Conservation (phyloP, 371 early-diverging fungal genomes). For the Blyttiomyces sp. region DNA sequence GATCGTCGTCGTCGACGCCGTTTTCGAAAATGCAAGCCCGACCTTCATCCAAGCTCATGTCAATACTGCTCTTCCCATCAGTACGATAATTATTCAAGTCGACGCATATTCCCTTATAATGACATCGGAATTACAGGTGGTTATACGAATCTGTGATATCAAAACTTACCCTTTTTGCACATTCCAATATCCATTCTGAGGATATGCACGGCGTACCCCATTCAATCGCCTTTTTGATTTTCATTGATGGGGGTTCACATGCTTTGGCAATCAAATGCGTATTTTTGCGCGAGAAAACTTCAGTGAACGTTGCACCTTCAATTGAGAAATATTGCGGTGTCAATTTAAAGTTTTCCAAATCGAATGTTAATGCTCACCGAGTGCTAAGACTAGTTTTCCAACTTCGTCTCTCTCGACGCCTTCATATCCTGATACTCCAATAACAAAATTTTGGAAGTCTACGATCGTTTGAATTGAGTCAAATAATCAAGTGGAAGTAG, state of each 20-base stretch:
- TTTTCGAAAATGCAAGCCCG: too few relatives aligned
- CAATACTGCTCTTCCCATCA: too few relatives aligned
- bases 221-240: slow-evolving; percentile 33
- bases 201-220: slow-evolving; percentile 36
- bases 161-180: slow-evolving; percentile 15
- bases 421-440: slow-evolving; percentile 37
- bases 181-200: slow-evolving; percentile 34
- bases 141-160: too few relatives aligned
- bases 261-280: slow-evolving; percentile 31
- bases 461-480: neutral
- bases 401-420: slow-evolving; percentile 30
- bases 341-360: neutral
- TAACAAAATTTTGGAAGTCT: neutral
- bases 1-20: too few relatives aligned
- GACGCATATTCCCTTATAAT: too few relatives aligned
- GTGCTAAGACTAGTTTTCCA: neutral
- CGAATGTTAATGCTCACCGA: neutral
- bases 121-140: neutral
- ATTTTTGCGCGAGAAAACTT: slow-evolving; percentile 32
- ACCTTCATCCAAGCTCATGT: too few relatives aligned
- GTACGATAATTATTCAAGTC: too few relatives aligned
- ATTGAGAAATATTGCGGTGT: neutral
- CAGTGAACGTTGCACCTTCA: slow-evolving; percentile 38
- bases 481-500: too few relatives aligned
- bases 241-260: slow-evolving; percentile 13